Evolutionary conservation across 352 stramenopile genomes (phyloP), one percentile per base, ranked within the genome.

Genomic region (Phytopythium aichiense): DNA sequence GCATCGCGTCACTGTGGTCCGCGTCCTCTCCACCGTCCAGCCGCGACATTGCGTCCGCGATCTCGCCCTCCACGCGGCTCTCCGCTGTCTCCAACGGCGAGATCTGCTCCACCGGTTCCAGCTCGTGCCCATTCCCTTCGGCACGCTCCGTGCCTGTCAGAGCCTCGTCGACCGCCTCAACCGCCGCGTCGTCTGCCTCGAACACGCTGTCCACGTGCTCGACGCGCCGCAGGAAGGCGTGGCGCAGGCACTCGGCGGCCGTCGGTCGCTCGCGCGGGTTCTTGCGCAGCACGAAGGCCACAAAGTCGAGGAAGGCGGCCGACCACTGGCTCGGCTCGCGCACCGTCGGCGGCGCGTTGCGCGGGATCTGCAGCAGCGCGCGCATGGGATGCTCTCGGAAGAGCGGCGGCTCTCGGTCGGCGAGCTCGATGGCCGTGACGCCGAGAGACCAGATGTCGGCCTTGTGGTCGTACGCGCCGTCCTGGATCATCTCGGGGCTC

Each of bases 401-500:
- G 13, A 96, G 71, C 30, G 92, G 93, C 8, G 93, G 93, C 60
- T 92, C 87, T 58, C 94, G 88, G 60, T 98, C 90, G 0, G 93
- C 91, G 56, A 98, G 79, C 66, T 98, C 92, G 53, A 98, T 91
- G 12, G 85, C 81, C 7, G 91, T 97, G 66, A 98, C 94, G 11
- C 87, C 88, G n/a, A 96, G 71, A 35, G 77, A 90, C 88, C 88
- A 96, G 66, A 95, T 91, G 68, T 96, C 87, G n/a, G 91, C 88
- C 68, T 96, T 96, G 64, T 83, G 84, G 64, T 97, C 90, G 76
- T 98, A 97, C 65, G 95, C 89, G 56, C 81, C 81, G 53, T 94
- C 91, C 64, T 92, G 86, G 69, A 98, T 98, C 62, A 98, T 88
- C 72, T 98, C 93, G 7, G 92, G 91, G 11, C 89, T 94, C 92